A percentile compares a stretch with the other conserved stretches of the same genome.
Conservation (phyloP, 2,329 filamentous ascomycete genomes). For the Fusarium luffae region DNA sequence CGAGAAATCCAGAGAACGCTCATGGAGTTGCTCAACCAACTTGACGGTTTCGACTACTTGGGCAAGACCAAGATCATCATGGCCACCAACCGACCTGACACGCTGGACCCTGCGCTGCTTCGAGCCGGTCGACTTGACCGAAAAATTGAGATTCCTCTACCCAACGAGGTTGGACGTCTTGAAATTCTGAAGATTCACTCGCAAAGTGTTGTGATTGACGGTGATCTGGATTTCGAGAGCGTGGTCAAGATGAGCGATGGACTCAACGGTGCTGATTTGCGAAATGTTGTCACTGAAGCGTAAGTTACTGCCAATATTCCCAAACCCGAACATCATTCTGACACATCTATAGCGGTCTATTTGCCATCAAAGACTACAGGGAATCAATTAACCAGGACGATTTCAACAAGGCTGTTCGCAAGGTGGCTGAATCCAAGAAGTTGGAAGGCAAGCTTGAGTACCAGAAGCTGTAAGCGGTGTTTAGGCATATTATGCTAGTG, state of each 20-base stretch:
- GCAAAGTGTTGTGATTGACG: slow-evolving; percentile 84
- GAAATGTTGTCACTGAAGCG: slow-evolving; percentile 99
- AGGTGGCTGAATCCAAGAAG: slow-evolving; percentile 98
- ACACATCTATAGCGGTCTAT: slow-evolving; percentile 75
- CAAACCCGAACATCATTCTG: slow-evolving; percentile 22
- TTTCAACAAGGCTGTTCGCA: slow-evolving; percentile 98
- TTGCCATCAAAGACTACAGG: slow-evolving; percentile 98
- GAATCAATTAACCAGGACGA: slow-evolving; percentile 98
- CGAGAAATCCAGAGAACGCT: slow-evolving; percentile 97
- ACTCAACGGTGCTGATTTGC: slow-evolving; percentile 94
- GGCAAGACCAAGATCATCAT: slow-evolving; percentile 99
- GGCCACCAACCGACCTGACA: slow-evolving; percentile 98
- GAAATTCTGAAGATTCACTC: slow-evolving; percentile 99
- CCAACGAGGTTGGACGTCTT: slow-evolving; percentile 94
- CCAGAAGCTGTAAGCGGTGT: slow-evolving; percentile 80
- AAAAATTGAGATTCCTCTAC: slow-evolving; percentile 97
- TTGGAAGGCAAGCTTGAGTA: slow-evolving; percentile 98
- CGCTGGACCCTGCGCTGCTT: slow-evolving; percentile 90
- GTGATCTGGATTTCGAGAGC: slow-evolving; percentile 98
- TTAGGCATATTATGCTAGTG: slow-evolving; percentile 11
- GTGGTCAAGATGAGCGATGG: slow-evolving; percentile 99
- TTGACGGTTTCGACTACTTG: slow-evolving; percentile 98
- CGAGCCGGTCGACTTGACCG: slow-evolving; percentile 93
- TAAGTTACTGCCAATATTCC: slow-evolving; percentile 64
- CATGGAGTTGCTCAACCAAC: slow-evolving; percentile 98